These are phyloP conservation scores for Diphasiastrum complanatum DNA, from an alignment of 83 land plant species.

Conservation along the genomic window DNA sequence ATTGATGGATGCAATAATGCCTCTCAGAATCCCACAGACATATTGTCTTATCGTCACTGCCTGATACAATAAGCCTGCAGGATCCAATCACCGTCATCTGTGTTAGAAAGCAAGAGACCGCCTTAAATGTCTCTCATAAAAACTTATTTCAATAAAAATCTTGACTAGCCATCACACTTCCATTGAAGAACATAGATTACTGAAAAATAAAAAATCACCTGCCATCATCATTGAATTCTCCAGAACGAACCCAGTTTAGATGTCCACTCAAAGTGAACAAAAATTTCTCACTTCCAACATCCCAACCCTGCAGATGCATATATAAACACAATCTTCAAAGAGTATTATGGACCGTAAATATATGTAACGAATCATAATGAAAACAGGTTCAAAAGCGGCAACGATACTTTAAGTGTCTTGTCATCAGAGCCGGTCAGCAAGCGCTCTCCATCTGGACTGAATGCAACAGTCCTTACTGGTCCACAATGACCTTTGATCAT, in stretches of 20 bases:
- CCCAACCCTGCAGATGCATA: conserved; percentile 26
- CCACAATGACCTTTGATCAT: conserved; percentile 35
- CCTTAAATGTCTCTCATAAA: too few relatives aligned
- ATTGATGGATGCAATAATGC: conserved; percentile 29
- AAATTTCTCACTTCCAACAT: conserved; percentile 33
- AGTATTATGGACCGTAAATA: not conserved
- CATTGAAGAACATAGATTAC: too few relatives aligned
- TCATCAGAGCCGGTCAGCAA: conserved; percentile 38
- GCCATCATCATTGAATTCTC: conserved; percentile 34
- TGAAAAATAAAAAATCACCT: conserved; percentile 18
- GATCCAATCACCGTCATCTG: too few relatives aligned
- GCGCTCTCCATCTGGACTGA: conserved; percentile 33
- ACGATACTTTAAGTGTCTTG: conserved; percentile 29
- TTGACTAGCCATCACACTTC: too few relatives aligned
- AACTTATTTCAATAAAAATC: too few relatives aligned
- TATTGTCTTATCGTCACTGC: conserved; percentile 36
- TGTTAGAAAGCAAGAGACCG: too few relatives aligned
- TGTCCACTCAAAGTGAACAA: conserved; percentile 26
- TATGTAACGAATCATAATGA: too few relatives aligned
- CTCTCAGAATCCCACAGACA: conserved; percentile 36
- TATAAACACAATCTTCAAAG: not conserved
- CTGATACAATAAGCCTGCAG: conserved; percentile 29
- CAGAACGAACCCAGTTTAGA: conserved; percentile 41
- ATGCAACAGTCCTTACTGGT: conserved; percentile 31
- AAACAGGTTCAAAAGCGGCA: too few relatives aligned